Evolutionary conservation across 495 filamentous ascomycete species (phyloP).

Genomic region (Talaromyces trachyspermus): DNA sequence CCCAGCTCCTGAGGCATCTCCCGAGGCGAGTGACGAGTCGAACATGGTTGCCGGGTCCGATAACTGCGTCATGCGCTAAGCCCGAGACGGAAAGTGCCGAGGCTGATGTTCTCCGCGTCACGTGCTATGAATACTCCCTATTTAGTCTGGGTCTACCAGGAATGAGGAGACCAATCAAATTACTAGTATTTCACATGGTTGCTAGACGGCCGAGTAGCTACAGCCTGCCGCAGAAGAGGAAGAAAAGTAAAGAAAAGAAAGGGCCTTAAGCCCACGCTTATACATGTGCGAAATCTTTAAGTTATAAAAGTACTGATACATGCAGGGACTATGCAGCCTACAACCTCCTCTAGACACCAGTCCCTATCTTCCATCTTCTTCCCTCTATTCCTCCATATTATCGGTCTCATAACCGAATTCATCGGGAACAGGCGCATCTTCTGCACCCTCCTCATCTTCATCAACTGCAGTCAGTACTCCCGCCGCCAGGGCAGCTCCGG

Average conservation of each 20-base stretch:
- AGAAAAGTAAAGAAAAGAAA: too few species aligned
- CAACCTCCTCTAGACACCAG: not conserved
- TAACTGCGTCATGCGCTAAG: too few species aligned
- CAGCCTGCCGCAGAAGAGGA: too few species aligned
- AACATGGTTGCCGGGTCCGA: too few species aligned
- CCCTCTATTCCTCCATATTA: conserved; percentile 52
- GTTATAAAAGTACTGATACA: conserved; percentile 36
- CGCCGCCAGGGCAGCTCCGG: conserved; percentile 66
- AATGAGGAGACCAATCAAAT: too few species aligned
- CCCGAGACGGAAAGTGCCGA: too few species aligned
- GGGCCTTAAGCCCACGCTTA: not conserved
- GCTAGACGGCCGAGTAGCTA: too few species aligned
- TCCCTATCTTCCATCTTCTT: conserved; percentile 27
- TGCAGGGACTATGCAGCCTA: conserved; percentile 19
- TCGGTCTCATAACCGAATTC: conserved; percentile 87
- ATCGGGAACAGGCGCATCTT: conserved; percentile 70
- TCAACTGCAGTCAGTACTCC: conserved; percentile 76
- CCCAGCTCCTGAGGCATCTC: too few species aligned
- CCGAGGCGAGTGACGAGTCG: too few species aligned
- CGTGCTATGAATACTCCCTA: too few species aligned
- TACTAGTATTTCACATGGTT: not conserved
- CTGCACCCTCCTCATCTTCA: conserved; percentile 75
- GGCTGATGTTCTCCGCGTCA: too few species aligned
- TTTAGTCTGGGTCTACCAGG: too few species aligned
- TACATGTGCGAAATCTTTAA: conserved; percentile 1